Base-by-base conservation (phyloP, 106 monocot genomes). In the Dioscorea zingiberensis region DNA sequence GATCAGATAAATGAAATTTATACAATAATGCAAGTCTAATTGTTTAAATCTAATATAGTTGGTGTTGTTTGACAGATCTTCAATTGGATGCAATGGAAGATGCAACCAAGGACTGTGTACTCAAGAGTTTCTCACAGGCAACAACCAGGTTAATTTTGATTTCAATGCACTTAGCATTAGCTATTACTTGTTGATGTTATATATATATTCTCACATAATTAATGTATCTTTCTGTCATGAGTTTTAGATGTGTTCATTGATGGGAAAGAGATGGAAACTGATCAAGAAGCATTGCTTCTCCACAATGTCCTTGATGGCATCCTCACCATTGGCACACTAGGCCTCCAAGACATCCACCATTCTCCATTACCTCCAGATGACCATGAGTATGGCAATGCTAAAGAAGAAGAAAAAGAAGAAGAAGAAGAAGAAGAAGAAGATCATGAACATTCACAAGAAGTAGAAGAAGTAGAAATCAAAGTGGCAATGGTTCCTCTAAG, bases 241-340 rank as follows among this genome's bases (percentile, higher is more conserved):
- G 64, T 45, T 17, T 4, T 17, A 25, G 67, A 67, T 18, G 29
- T 54, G 9, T 47, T 25, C 53, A 62, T 18, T 44, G 27, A 16
- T 45, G 28, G 26, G 62, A n/a, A 46, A 55, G 56, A 64, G 11
- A 64, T 55, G 3, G 23, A 3, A 19, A 55, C 8, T 2, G 28
- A 44, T 10, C 30, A n/a, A 19, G 27, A 68, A 25, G 49, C 32
- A 14, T 44, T 68, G 44, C 75, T 66, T 12, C 66, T 75, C 28
- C 71, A 71, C 71, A 25, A 51, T 62, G 48, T 68, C 54, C 38
- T 38, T 38, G 60, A 30, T 14, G 60, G 53, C 10, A 61, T 75
- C 44, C 75, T 75, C 54, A 55, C 75, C 14, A 68, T 75, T 24
- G 75, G 75, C 22, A 75, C 75, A 17, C 62, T 75, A 53, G 75